Conservation (phyloP, 1,284 basidiomycete genomes). For the Cutaneotrichosporon daszewskae region DNA sequence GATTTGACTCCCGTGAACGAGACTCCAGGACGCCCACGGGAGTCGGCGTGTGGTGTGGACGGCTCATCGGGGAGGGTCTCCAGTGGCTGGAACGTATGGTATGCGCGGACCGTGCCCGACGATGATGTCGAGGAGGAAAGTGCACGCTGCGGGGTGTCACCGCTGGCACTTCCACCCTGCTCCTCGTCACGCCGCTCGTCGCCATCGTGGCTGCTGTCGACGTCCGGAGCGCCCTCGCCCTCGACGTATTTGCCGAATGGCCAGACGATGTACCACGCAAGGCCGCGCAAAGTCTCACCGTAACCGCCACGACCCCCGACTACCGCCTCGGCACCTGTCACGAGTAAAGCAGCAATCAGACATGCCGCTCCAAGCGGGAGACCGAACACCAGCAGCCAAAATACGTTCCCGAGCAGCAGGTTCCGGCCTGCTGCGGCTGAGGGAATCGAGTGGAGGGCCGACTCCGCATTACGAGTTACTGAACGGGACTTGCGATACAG, state of each 20-base stretch:
- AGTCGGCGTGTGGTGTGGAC: constrained; percentile 3
- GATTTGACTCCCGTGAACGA: constrained; percentile 32
- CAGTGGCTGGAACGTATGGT: background rate
- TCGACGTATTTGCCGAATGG: constrained; percentile 99
- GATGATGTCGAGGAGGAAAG: constrained; percentile 15
- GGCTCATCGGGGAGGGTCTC: constrained; percentile 8
- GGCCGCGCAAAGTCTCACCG: constrained; percentile 77
- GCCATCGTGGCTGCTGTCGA: constrained; percentile 8
- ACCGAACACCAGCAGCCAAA: constrained; percentile 82
- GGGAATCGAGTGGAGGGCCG: constrained; percentile 84
- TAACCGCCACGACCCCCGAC: constrained; percentile 75
- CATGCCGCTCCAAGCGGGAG: constrained; percentile 83
- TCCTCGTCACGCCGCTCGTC: constrained; percentile 7
- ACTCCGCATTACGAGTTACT: constrained; percentile 91
- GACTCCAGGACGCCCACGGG: constrained; percentile 17
- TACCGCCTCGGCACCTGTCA: constrained; percentile 53
- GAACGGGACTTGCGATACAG: constrained; percentile 97
- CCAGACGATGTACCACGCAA: constrained; percentile 96
- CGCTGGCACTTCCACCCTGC: background rate
- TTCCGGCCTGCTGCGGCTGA: constrained; percentile 88
- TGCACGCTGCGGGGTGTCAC: background rate
- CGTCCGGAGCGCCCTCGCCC: constrained; percentile 57
- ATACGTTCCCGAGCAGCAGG: constrained; percentile 82
- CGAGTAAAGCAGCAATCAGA: constrained; percentile 59
- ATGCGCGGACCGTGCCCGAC: constrained; percentile 18